Percentiles rank a stretch among this genome's conserved stretches.
These are phyloP conservation scores for Streptanthus diversifolius DNA, from an alignment of 345 rosid species.

Conservation along the genomic window DNA sequence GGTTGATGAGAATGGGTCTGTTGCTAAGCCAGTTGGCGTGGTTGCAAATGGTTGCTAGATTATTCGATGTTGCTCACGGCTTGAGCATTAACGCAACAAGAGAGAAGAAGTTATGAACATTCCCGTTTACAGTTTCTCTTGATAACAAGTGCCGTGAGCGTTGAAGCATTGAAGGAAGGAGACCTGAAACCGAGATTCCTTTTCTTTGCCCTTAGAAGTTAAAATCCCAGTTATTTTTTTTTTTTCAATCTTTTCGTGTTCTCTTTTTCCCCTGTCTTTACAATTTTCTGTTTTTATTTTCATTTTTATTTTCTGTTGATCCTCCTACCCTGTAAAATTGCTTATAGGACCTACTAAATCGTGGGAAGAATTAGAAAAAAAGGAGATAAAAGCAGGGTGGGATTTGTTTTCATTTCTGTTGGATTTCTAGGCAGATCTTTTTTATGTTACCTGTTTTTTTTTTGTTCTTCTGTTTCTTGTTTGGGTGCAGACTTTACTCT, in stretches of 20 bases:
- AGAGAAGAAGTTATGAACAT: conserved; percentile 28
- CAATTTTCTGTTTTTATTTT: background rate
- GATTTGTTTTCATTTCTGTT: conserved; percentile 23
- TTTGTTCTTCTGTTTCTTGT: background rate
- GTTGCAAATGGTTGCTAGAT: conserved; percentile 44
- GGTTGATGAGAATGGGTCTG: conserved; percentile 37
- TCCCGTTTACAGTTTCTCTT: conserved; percentile 16
- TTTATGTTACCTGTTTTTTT: background rate
- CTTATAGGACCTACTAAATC: conserved; percentile 21
- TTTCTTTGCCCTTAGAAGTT: conserved; percentile 26
- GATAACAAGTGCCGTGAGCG: conserved; percentile 30
- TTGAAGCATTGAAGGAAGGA: conserved; percentile 30
- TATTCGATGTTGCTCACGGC: conserved; percentile 26
- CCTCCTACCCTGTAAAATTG: conserved; percentile 36
- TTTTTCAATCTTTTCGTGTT: conserved; percentile 12
- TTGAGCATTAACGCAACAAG: background rate
- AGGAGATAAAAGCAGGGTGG: conserved; percentile 34
- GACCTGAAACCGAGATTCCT: background rate
- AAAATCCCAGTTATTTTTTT: conserved; percentile 20
- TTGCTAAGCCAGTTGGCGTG: conserved; percentile 29
- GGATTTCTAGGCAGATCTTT: conserved; percentile 8
- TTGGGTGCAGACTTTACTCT: conserved; percentile 6
- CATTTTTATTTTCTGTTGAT: conserved; percentile 7
- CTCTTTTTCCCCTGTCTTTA: conserved; percentile 12
- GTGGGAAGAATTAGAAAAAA: conserved; percentile 25